These are phyloP conservation scores for Fraxinus quadrangulata DNA, from an alignment of 257 asterid species.

Conservation along the genomic window DNA sequence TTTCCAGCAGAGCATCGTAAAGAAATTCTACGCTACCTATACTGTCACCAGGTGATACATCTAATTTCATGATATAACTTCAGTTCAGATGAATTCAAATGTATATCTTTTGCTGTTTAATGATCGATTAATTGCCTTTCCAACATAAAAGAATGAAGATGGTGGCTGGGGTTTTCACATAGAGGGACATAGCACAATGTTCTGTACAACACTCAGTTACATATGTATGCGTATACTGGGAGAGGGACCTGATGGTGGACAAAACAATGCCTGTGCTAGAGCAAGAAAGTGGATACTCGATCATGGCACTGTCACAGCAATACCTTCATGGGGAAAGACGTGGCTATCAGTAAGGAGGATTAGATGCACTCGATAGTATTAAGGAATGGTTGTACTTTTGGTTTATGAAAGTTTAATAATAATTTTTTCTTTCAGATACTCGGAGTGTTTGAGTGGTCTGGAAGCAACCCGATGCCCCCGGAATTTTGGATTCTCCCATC, in stretches of 20 bases:
- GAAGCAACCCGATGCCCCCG: constrained; percentile 61
- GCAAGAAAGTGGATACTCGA: constrained; percentile 51
- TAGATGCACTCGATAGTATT: too few relatives aligned
- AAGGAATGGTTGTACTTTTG: too few relatives aligned
- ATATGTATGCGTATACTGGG: constrained; percentile 40
- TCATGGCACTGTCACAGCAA: constrained; percentile 39
- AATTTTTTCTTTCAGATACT: constrained; percentile 31
- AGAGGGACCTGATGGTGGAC: constrained; percentile 36
- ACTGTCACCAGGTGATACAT: constrained; percentile 46
- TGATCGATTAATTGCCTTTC: background rate
- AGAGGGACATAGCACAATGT: constrained; percentile 56
- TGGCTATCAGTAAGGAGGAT: constrained; percentile 32
- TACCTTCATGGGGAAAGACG: constrained; percentile 57
- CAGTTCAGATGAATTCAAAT: background rate
- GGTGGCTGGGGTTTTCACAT: constrained; percentile 62
- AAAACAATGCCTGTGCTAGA: constrained; percentile 28
- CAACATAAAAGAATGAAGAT: constrained; percentile 41
- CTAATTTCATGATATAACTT: background rate
- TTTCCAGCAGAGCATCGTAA: constrained; percentile 37
- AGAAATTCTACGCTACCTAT: constrained; percentile 46
- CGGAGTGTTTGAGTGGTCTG: constrained; percentile 58
- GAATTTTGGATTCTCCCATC: constrained; percentile 58
- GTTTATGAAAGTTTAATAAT: background rate
- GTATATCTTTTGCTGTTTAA: background rate
- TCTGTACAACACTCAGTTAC: constrained; percentile 41